A percentile compares a stretch with the other conserved stretches of the same genome.
Conservation (phyloP, 2,329 filamentous ascomycete genomes). For the Botrytis pseudocinerea region DNA sequence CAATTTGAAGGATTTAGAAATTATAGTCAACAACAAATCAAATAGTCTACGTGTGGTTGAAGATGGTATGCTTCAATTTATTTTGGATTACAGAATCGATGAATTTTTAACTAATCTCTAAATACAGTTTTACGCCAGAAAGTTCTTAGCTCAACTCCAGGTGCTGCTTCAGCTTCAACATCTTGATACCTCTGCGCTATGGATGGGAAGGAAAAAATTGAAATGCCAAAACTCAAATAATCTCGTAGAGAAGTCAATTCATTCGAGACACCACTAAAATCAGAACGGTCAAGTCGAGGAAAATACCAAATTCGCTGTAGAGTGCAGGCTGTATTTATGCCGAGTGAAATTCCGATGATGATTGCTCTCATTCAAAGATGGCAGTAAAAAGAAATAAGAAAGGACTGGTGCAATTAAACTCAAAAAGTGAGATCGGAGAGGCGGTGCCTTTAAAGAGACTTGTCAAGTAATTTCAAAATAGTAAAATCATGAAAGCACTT, state of each 20-base stretch:
- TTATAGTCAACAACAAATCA: constrained; percentile 72
- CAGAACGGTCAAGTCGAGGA: not conserved
- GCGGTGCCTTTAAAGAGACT: not conserved
- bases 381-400: not conserved
- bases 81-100: constrained; percentile 9
- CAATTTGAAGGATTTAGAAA: constrained; percentile 68
- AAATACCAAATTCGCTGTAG: not conserved
- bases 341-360: constrained; percentile 4
- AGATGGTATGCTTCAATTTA: constrained; percentile 60
- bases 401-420: not conserved
- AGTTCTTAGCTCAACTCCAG: constrained; percentile 48
- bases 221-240: constrained; percentile 25
- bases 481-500: not conserved
- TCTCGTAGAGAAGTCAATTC: not conserved
- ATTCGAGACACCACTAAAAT: not conserved
- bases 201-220: not conserved
- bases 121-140: constrained; percentile 53
- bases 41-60: constrained; percentile 84
- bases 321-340: too few species aligned
- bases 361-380: not conserved
- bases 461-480: not conserved
- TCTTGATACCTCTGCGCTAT: constrained; percentile 33
- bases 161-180: constrained; percentile 40
- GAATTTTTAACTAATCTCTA: constrained; percentile 25
- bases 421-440: not conserved